These are phyloP conservation scores for Skeletonema grethae DNA, from an alignment of 108 stramenopile genomes.

Conservation along the genomic window DNA sequence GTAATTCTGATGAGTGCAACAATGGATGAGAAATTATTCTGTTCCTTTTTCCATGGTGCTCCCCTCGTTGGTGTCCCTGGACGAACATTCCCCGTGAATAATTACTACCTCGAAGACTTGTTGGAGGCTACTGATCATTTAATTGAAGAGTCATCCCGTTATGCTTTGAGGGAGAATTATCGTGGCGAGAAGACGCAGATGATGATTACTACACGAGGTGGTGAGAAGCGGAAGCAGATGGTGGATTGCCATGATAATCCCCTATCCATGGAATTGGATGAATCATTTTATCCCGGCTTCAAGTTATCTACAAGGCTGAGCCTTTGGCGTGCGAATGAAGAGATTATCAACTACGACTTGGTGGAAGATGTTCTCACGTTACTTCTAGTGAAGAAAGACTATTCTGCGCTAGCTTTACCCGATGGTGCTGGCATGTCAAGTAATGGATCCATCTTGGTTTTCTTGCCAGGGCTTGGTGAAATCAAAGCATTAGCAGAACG, in stretches of 20 bases:
- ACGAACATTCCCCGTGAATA: slow-evolving; percentile 62
- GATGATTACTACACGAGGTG: slow-evolving; percentile 63
- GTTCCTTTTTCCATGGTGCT: slow-evolving; percentile 69
- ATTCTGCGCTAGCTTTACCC: slow-evolving; percentile 33
- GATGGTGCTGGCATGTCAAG: slow-evolving; percentile 51
- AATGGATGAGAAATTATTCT: slow-evolving; percentile 77
- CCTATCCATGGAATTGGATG: slow-evolving; percentile 46
- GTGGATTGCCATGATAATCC: slow-evolving; percentile 44
- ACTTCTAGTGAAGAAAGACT: slow-evolving; percentile 49
- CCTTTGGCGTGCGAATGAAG: slow-evolving; percentile 79
- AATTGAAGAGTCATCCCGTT: slow-evolving; percentile 79
- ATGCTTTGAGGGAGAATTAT: slow-evolving; percentile 49
- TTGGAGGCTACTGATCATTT: slow-evolving; percentile 80
- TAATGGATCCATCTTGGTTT: slow-evolving; percentile 80
- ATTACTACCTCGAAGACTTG: slow-evolving; percentile 85
- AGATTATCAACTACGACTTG: slow-evolving; percentile 72
- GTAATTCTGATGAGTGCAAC: slow-evolving; percentile 92
- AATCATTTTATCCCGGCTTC: slow-evolving; percentile 56
- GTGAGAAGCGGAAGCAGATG: slow-evolving; percentile 66
- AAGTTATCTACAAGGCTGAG: slow-evolving; percentile 64
- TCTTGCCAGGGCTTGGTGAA: slow-evolving; percentile 93
- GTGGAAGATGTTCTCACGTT: slow-evolving; percentile 71
- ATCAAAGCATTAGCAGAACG: slow-evolving; percentile 81
- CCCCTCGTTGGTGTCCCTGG: slow-evolving; percentile 83
- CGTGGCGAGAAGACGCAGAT: slow-evolving; percentile 46